Evolutionary conservation across 2,329 filamentous ascomycete genomes (phyloP), one percentile per base, ranked within the genome.

Genomic region (Monilinia polystroma): DNA sequence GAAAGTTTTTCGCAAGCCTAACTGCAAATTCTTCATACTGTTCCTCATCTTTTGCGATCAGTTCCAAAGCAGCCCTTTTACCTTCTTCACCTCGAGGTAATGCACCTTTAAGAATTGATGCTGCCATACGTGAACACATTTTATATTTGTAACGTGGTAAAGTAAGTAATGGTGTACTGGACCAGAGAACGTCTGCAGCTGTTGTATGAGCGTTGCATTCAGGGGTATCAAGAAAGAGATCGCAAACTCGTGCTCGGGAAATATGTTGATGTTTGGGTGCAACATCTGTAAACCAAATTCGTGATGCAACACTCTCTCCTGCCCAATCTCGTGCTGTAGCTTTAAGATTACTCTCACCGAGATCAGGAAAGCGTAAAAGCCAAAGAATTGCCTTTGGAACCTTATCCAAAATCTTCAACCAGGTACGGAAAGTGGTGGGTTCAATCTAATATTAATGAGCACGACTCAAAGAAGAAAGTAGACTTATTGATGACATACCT

Each of bases 201-300:
- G 95, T 99, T 0, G 95, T 99, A 78, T 99, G 95, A 1, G 93
- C 95, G 75, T 99, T 99, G 79, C 95, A 99, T 78, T 99, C 95
- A 1, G 95, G 93, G 0, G 95, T 99, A 78, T 99, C 95, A 18
- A 99, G 85, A 76, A 99, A 98, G 8, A 99, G 82, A 79, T 99
- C 95, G 76, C 94, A 94, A 38, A 99, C 87, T 29, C 93, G 87
- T 7, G 95, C 95, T 45, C 95, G 89, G 8, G 92, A 90, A 71
- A 99, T 99, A 78, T 99, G 95, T 71, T 93, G 87, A 72, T 91
- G 90, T 78, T 99, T 99, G 4, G 94, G 93, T 0, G 95, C 95
- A 16, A 99, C 95, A 76, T 99, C 95, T 7, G 95, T 99, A 76
- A 99, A 99, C 55, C 95, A 85, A 71, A 99, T 90, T 49, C 95